Conservation (phyloP, 108 stramenopile species). For the Aureococcus anophagefferens region DNA sequence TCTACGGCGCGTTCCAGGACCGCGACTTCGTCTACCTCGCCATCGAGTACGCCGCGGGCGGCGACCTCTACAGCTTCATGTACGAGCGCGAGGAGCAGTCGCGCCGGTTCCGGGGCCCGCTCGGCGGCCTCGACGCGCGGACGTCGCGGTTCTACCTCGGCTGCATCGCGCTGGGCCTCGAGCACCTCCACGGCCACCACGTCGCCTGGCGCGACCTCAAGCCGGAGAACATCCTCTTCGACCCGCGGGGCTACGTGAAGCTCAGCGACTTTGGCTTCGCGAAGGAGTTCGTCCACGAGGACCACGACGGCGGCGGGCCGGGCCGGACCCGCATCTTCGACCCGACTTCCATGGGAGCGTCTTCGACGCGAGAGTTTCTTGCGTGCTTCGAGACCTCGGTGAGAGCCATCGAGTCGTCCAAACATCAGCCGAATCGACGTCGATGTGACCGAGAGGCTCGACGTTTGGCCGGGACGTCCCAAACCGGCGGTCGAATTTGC, state of each 20-base stretch:
- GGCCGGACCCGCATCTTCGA: constrained; percentile 8
- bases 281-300: constrained; percentile 28
- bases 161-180: constrained; percentile 53
- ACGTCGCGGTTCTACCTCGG: constrained; percentile 56
- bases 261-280: constrained; percentile 63
- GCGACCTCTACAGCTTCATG: constrained; percentile 22
- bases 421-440: no score
- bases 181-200: constrained; percentile 23
- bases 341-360: constrained; percentile 20
- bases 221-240: constrained; percentile 58
- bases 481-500: no score
- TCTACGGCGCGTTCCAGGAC: constrained; percentile 3
- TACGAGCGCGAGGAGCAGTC: constrained; percentile 4
- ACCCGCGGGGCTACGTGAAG: constrained; percentile 49
- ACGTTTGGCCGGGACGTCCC: no score
- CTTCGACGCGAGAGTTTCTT: constrained; percentile 42
- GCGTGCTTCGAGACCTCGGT: no score
- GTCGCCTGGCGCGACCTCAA: constrained; percentile 42
- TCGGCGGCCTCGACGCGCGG: not conserved
- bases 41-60: constrained; percentile 41
- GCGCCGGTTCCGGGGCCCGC: no score
- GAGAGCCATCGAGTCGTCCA: no score
- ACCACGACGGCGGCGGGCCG: not conserved
- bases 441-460: no score
- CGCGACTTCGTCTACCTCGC: constrained; percentile 18